phyloP scores from a whole-genome alignment of 192 early-diverging fungal genomes.

The Gaertneriomyces sp. region DNA sequence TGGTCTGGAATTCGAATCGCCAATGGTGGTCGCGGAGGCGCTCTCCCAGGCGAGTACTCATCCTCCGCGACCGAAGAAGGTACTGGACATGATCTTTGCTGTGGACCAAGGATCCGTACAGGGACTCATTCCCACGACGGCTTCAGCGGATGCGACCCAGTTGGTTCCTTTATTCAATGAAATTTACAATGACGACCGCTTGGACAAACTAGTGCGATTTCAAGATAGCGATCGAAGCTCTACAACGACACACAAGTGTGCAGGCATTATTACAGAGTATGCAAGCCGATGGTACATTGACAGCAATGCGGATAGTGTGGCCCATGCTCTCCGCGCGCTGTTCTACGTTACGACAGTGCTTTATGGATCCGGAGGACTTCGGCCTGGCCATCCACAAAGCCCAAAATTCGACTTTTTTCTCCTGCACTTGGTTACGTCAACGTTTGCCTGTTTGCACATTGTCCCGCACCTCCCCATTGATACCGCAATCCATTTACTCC shows the following conservation, averaged over 20 bases:
- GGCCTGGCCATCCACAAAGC: not conserved
- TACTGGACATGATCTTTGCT: slow-evolving; percentile 6
- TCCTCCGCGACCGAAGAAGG: not conserved
- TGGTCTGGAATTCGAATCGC: slow-evolving; percentile 13
- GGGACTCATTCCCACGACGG: not conserved
- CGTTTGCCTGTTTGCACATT: slow-evolving; percentile 1
- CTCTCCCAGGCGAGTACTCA: slow-evolving; percentile 5
- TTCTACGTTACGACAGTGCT: not conserved
- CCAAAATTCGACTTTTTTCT: slow-evolving; percentile 24
- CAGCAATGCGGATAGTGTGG: not conserved
- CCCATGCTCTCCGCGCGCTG: slow-evolving; percentile 5
- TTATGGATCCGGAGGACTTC: not conserved
- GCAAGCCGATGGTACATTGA: slow-evolving; percentile 10
- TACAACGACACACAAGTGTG: not conserved
- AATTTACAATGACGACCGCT: not conserved
- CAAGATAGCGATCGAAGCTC: slow-evolving; percentile 1
- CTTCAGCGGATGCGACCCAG: not conserved
- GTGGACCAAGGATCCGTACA: not conserved
- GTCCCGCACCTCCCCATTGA: not conserved
- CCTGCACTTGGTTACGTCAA: slow-evolving; percentile 14
- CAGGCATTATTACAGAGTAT: slow-evolving; percentile 12
- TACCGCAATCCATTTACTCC: not conserved
- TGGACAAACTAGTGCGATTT: slow-evolving; percentile 4
- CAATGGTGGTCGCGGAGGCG: slow-evolving; percentile 14
- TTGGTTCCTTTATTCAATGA: slow-evolving; percentile 2